phyloP scores from a whole-genome alignment of 768 basidiomycete species.

The Boletus pseudo-olivaceus region DNA sequence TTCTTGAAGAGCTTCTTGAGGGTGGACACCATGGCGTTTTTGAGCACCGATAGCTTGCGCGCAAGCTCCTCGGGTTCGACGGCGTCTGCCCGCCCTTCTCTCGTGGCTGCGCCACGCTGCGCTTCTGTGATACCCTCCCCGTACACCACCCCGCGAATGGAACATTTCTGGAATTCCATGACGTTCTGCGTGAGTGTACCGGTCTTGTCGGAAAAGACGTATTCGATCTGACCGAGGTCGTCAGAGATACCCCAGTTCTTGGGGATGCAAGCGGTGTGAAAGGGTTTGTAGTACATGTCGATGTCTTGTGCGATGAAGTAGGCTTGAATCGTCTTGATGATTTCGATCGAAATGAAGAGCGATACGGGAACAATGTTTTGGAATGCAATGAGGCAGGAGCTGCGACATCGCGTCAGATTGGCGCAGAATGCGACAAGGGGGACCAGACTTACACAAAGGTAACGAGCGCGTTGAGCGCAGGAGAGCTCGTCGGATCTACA shows the following conservation, averaged over 20 bases:
- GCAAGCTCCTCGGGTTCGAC: constrained; percentile 71
- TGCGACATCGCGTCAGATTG: constrained; percentile 30
- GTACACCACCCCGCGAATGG: constrained; percentile 77
- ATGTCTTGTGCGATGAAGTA: constrained; percentile 95
- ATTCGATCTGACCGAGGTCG: constrained; percentile 98
- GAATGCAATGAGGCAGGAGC: constrained; percentile 91
- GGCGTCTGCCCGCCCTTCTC: constrained; percentile 67
- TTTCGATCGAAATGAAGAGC: constrained; percentile 95
- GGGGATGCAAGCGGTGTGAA: constrained; percentile 85
- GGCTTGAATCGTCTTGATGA: constrained; percentile 97
- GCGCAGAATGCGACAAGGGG: neutral
- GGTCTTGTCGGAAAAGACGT: constrained; percentile 91
- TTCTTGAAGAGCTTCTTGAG: constrained; percentile 87
- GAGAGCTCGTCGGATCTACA: constrained; percentile 56
- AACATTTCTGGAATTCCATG: constrained; percentile 98
- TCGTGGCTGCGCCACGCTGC: constrained; percentile 84
- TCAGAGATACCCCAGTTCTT: constrained; percentile 99
- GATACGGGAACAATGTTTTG: constrained; percentile 97
- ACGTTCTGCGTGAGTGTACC: constrained; percentile 97
- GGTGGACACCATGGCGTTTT: constrained; percentile 69
- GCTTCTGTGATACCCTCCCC: constrained; percentile 97
- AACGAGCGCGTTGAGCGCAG: constrained; percentile 72
- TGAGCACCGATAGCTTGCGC: constrained; percentile 58
- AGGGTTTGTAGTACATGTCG: constrained; percentile 92
- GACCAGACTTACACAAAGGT: constrained; percentile 77